A percentile compares a stretch with the other conserved stretches of the same genome.
Conservation (phyloP, 169 alveolate genomes). For the Babesia ovata region DNA sequence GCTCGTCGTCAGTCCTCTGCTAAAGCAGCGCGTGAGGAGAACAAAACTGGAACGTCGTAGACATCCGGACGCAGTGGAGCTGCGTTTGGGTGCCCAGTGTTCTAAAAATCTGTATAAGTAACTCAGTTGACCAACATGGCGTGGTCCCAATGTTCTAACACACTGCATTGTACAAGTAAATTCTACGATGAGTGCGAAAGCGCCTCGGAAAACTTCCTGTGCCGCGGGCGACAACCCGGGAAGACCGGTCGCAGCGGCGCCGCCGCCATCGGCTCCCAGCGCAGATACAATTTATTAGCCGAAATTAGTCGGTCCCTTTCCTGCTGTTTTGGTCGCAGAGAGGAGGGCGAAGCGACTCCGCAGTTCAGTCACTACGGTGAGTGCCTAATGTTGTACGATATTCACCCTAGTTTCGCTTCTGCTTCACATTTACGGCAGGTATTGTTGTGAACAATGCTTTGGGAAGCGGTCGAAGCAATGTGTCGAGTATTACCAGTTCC, state of each 20-base stretch:
- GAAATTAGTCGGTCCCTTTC: slow-evolving; percentile 19
- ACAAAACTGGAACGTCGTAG: slow-evolving; percentile 13
- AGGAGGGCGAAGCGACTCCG: slow-evolving; percentile 5
- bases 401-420: neutral
- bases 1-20: neutral
- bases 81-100: slow-evolving; percentile 31
- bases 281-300: slow-evolving; percentile 4
- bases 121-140: slow-evolving; percentile 2
- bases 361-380: slow-evolving; percentile 35
- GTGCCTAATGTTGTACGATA: neutral
- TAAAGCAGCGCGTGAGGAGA: neutral
- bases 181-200: slow-evolving; percentile 64
- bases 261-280: neutral
- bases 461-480: slow-evolving; percentile 28
- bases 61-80: neutral
- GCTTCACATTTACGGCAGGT: slow-evolving; percentile 19
- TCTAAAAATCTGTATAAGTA: neutral
- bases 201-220: slow-evolving; percentile 66
- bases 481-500: neutral
- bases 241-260: neutral
- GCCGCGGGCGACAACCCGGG: slow-evolving; percentile 9
- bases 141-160: slow-evolving; percentile 20
- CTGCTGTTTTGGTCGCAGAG: slow-evolving; percentile 57
- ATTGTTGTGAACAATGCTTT: slow-evolving; percentile 20
- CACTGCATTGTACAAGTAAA: slow-evolving; percentile 23